Percentiles rank a stretch among this genome's conserved stretches.
Evolutionary conservation across 163 green algal species (phyloP).

Genomic region (Coccomyxa subellipsoidea): DNA sequence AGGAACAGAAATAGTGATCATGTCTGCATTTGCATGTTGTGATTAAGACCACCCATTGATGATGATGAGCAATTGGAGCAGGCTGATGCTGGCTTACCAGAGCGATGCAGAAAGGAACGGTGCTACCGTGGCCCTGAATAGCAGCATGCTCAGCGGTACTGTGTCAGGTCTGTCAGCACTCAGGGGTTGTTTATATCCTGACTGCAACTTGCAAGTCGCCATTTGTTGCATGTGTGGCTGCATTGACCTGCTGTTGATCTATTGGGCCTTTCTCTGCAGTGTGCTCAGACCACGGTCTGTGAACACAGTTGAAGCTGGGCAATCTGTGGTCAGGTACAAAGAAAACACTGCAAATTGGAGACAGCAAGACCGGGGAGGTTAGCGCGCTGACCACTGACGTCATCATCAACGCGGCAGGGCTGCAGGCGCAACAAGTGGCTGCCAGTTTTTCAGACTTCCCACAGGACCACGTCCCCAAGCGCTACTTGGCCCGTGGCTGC

Average conservation of each 20-base stretch:
- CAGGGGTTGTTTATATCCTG: neutral
- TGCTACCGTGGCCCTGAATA: conserved; percentile 16
- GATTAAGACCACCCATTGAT: neutral
- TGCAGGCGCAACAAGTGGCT: conserved; percentile 42
- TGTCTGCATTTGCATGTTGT: neutral
- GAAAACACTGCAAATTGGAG: neutral
- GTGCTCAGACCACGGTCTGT: neutral
- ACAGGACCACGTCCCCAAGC: conserved; percentile 38
- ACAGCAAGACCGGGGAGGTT: conserved; percentile 15
- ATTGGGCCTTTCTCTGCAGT: too few relatives aligned
- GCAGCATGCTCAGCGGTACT: conserved; percentile 10
- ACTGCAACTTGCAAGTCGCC: neutral
- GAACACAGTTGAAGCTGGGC: neutral
- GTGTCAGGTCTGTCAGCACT: conserved; percentile 14
- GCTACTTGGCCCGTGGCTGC: conserved; percentile 54
- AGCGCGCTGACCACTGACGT: conserved; percentile 27
- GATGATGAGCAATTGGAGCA: neutral
- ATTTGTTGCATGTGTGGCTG: neutral
- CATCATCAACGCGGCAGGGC: conserved; percentile 64
- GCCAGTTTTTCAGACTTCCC: conserved; percentile 36
- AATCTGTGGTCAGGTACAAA: neutral
- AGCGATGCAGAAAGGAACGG: conserved; percentile 33
- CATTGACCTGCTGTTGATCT: neutral
- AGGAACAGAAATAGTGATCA: neutral
- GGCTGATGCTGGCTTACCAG: conserved; percentile 27